Evolutionary conservation across 1,284 basidiomycete species (phyloP).

Genomic region (Xerocomus minutiporus): DNA sequence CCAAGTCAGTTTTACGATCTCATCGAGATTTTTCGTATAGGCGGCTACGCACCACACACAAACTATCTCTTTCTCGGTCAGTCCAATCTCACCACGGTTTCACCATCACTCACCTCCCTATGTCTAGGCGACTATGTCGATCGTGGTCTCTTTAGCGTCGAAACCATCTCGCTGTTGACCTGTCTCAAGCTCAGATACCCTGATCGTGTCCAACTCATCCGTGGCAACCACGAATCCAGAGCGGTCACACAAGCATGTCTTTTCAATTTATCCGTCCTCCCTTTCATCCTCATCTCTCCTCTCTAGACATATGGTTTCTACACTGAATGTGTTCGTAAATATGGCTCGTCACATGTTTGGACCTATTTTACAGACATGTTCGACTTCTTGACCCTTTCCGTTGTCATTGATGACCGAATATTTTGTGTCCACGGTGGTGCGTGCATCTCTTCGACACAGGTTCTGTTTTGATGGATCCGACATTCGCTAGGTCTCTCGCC

Average conservation of each 20-base stretch:
- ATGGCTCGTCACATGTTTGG: slow-evolving; percentile 95
- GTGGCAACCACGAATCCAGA: slow-evolving; percentile 97
- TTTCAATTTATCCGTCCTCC: neutral
- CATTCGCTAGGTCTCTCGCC: slow-evolving; percentile 76
- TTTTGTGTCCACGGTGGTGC: slow-evolving; percentile 97
- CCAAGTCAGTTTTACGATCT: slow-evolving; percentile 98
- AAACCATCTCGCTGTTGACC: slow-evolving; percentile 95
- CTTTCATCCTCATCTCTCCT: slow-evolving; percentile 17
- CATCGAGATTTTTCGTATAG: slow-evolving; percentile 98
- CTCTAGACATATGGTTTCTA: slow-evolving; percentile 97
- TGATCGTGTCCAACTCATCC: slow-evolving; percentile 92
- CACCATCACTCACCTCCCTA: slow-evolving; percentile 3
- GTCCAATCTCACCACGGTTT: slow-evolving; percentile 24
- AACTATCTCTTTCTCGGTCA: slow-evolving; percentile 96
- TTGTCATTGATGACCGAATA: slow-evolving; percentile 98
- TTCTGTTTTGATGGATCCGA: slow-evolving; percentile 1
- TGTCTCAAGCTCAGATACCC: slow-evolving; percentile 97
- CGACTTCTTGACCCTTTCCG: slow-evolving; percentile 95
- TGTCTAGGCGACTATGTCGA: slow-evolving; percentile 93
- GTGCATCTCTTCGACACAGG: slow-evolving; percentile 12
- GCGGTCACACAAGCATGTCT: slow-evolving; percentile 90
- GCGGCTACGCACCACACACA: slow-evolving; percentile 92
- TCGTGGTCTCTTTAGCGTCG: slow-evolving; percentile 94
- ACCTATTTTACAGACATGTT: slow-evolving; percentile 99
- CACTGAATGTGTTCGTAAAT: slow-evolving; percentile 96